Base-by-base conservation (phyloP, 768 basidiomycete genomes). In the Galerina marginata region DNA sequence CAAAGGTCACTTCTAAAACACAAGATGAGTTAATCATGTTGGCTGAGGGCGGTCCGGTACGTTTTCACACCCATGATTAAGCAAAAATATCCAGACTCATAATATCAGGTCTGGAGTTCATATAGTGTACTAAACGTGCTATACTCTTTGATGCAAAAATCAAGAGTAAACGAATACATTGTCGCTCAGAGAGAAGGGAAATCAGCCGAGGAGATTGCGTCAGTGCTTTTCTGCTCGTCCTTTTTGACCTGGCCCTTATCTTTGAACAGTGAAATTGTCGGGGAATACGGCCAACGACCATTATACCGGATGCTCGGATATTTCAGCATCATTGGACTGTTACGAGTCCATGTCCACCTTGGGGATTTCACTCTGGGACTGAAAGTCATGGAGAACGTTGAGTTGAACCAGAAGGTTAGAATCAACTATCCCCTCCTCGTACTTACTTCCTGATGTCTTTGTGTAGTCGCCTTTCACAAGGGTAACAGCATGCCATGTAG, bases 51-150 rank as follows among this genome's bases (percentile, higher is more conserved):
- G 86, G 80, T 23, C 86, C 73, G 75, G 92, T 83, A 50, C 64
- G 85, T 81, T 67, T 51, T 49, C 7, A 2, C 49, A 44, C 16
- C 9, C 33, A 9, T 40, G 15, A 48, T 29, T 44, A n/a, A 23
- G 51, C 2, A 33, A 33, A 33, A 33, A 33, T 33, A 33, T 33
- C 4, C 29, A 33, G 29, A 7, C 9, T 63, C 47, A 16, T 16
- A 9, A 25, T 14, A 6, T 1, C 65, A 95, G 86, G 90, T 96
- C 58, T 99, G 97, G 97, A 95, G 91, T 68, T 96, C 95, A 52
- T 99, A 99, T 80, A 95, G 92, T 63, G 96, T 99, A 26, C 84
- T 99, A 68, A 99, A 99, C 77, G 96, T 99, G 40, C 83, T 99
- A 26, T 99, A 99, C 80, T 98, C 95, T 16, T 84, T 99, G 67